phyloP scores from a whole-genome alignment of 768 basidiomycete species.

The Rhodotorula babjevae region DNA sequence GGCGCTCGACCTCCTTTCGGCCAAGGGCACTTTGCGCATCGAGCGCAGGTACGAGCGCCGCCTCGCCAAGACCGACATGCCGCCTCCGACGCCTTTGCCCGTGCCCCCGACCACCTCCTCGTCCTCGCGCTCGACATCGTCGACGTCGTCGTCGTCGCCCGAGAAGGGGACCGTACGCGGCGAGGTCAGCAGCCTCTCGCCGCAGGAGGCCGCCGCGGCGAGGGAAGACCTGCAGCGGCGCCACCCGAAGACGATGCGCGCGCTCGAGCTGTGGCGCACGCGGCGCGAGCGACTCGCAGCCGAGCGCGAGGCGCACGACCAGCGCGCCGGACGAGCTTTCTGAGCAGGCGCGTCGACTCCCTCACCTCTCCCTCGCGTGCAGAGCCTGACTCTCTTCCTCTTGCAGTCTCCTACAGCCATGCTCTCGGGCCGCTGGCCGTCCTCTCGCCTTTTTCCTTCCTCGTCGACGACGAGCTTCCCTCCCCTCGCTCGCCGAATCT shows the following conservation, averaged over 20 bases:
- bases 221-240: background rate
- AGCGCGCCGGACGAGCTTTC: background rate
- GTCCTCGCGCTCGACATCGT: too few relatives aligned
- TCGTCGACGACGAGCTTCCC: too few relatives aligned
- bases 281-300: background rate
- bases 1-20: constrained; percentile 11
- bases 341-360: too few relatives aligned
- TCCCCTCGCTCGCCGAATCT: too few relatives aligned
- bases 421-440: too few relatives aligned
- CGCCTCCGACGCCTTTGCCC: background rate
- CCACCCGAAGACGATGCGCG: constrained; percentile 21
- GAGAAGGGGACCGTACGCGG: background rate
- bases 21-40: background rate
- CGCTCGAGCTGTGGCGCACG: constrained; percentile 4
- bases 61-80: background rate
- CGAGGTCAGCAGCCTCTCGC: background rate
- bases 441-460: too few relatives aligned
- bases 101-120: too few relatives aligned
- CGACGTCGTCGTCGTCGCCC: too few relatives aligned
- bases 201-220: background rate
- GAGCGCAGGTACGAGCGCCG: background rate
- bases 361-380: background rate
- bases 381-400: too few relatives aligned
- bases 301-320: background rate
- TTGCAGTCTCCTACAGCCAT: background rate